phyloP scores from a whole-genome alignment of 176 grass and related monocot species.

The Olyra latifolia region DNA sequence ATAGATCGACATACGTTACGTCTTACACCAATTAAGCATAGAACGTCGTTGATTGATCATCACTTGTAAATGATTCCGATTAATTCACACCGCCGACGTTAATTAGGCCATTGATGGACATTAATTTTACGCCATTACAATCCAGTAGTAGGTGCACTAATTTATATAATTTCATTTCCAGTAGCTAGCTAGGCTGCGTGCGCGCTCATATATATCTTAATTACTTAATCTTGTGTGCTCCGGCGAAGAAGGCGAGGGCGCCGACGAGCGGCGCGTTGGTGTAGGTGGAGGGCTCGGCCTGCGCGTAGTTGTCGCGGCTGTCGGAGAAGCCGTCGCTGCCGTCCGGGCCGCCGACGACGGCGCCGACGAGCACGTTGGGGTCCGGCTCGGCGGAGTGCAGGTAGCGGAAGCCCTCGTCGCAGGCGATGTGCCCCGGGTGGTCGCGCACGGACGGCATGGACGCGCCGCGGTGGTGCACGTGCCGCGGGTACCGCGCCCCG shows the following conservation, averaged over 20 bases:
- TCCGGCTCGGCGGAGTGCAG: conserved; percentile 48
- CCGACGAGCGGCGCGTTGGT: conserved; percentile 70
- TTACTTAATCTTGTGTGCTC: background rate
- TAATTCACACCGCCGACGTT: too few relatives aligned
- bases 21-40: too few relatives aligned
- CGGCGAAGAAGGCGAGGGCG: conserved; percentile 58
- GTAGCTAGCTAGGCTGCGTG: too few relatives aligned
- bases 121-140: too few relatives aligned
- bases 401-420: conserved; percentile 54
- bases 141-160: too few relatives aligned
- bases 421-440: conserved; percentile 38
- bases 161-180: too few relatives aligned
- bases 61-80: too few relatives aligned
- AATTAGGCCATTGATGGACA: too few relatives aligned
- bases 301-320: conserved; percentile 51
- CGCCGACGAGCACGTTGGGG: conserved; percentile 55
- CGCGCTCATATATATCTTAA: too few relatives aligned
- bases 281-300: conserved; percentile 56
- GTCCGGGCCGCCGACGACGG: conserved; percentile 55
- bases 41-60: too few relatives aligned
- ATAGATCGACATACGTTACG: too few relatives aligned
- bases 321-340: conserved; percentile 35
- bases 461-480: conserved; percentile 61
- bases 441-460: conserved; percentile 56
- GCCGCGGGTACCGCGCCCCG: conserved; percentile 32